phyloP scores from a whole-genome alignment of 306 rosid genomes.

The Dalbergia cochinchinensis region DNA sequence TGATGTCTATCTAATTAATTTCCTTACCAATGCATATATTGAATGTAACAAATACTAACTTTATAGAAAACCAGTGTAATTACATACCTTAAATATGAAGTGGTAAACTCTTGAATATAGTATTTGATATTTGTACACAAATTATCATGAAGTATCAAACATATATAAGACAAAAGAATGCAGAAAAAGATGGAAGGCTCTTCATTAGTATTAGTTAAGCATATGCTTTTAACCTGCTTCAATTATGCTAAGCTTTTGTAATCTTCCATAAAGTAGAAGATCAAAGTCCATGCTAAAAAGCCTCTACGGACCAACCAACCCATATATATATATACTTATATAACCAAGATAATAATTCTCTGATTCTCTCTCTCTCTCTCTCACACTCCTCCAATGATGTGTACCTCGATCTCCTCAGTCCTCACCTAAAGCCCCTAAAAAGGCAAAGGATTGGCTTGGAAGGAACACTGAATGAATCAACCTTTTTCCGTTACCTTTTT shows the following conservation, averaged over 20 bases:
- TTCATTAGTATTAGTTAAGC: slow-evolving; percentile 51
- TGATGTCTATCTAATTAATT: not conserved
- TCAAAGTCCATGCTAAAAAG: slow-evolving; percentile 42
- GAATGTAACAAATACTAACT: not conserved
- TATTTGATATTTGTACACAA: not conserved
- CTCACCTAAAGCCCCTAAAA: slow-evolving; percentile 61
- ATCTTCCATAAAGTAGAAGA: slow-evolving; percentile 49
- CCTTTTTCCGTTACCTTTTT: slow-evolving; percentile 56
- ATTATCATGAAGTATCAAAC: not conserved
- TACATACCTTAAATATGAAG: not conserved
- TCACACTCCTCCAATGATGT: slow-evolving; percentile 34
- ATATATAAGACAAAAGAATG: slow-evolving; percentile 48
- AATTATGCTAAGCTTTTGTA: slow-evolving; percentile 63
- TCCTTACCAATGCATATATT: not conserved
- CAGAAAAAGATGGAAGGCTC: slow-evolving; percentile 14
- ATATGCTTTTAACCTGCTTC: slow-evolving; percentile 59
- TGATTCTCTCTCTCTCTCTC: not conserved
- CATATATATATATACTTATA: not conserved
- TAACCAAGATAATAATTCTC: no score
- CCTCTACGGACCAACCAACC: slow-evolving; percentile 21
- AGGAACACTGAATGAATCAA: slow-evolving; percentile 60
- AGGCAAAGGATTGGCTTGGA: slow-evolving; percentile 64
- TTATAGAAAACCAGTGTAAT: not conserved
- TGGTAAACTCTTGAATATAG: not conserved
- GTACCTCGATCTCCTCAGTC: slow-evolving; percentile 46